Evolutionary conservation across 2,329 filamentous ascomycete species (phyloP), one percentile per base, ranked within the genome.

Genomic region (Verticillium klebahnii): DNA sequence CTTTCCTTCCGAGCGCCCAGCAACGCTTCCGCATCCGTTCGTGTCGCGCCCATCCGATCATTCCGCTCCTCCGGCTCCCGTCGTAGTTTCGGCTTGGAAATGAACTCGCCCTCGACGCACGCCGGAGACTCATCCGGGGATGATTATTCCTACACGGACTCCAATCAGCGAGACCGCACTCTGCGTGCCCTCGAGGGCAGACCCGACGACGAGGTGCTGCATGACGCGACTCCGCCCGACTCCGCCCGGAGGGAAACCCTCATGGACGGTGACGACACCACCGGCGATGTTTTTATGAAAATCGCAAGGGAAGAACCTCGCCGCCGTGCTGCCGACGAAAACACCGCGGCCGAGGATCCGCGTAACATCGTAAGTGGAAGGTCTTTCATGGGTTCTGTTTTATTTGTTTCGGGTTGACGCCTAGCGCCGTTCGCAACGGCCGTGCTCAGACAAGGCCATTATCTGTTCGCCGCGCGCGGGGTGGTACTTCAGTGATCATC

Each of bases 41-140:
- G 77, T 57, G 77, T 85, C 50, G 82, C 83, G 17, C 83, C 83
- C 8, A 85, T 85, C 69, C 80, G 84, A 60, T 75, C 77, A 9
- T 85, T 85, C 66, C 80, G 84, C 63, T 85, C 83, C 31, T 85
- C 84, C 40, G 81, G 80, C 67, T 83, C 83, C 64, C 82, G 85
- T 66, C 83, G 80, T 72, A 85, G 82, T 70, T 73, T 82, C 29
- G 74, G 74, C 15, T 74, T 82, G 67, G 83, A 86, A 68, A 85
- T 84, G 80, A 83, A 78, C 66, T 56, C 72, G 50, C 76, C 77
- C 60, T 75, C 75, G 31, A 68, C 76, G 64, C 75, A 76, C 63
- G 74, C 75, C 57, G 80, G 78, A 62, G 80, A 83, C 56, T 72
- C 71, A 4, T 59, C 58, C 36, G 75, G 76, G 64, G 78, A 80